These are phyloP conservation scores for Trypanosoma avium DNA, from an alignment of 208 protist species.

Conservation along the genomic window DNA sequence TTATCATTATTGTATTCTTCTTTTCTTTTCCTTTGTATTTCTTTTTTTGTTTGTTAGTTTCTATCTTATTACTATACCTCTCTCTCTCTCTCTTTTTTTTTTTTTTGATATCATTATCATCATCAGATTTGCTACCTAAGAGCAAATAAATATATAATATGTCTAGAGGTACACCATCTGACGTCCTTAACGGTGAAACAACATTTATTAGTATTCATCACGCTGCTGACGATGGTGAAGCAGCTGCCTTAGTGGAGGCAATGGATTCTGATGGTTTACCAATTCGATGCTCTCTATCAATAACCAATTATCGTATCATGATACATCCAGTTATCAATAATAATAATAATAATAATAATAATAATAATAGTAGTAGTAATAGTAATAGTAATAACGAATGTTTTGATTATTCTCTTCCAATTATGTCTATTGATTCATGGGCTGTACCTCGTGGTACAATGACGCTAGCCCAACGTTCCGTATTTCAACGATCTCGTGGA, in stretches of 20 bases:
- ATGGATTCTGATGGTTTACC: slow-evolving; percentile 1
- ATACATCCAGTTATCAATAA: not conserved
- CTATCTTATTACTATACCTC: not conserved
- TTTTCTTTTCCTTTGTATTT: too few species aligned
- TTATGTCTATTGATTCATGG: slow-evolving; percentile 58
- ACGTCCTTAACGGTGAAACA: slow-evolving; percentile 16
- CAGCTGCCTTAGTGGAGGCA: slow-evolving; percentile 12
- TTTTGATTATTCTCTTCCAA: slow-evolving; percentile 38
- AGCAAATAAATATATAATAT: not conserved
- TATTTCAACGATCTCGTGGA: slow-evolving; percentile 18
- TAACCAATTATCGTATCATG: slow-evolving; percentile 27
- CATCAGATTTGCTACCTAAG: not conserved
- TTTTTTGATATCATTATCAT: not conserved
- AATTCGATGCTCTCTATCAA: slow-evolving; percentile 13
- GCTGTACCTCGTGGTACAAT: slow-evolving; percentile 18
- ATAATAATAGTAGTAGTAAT: not conserved
- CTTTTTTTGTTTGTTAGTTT: too few species aligned
- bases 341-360: not conserved
- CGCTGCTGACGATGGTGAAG: slow-evolving; percentile 11
- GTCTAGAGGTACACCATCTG: slow-evolving; percentile 2
- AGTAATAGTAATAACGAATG: slow-evolving; percentile 13
- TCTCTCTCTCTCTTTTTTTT: slow-evolving; percentile 1
- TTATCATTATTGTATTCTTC: too few species aligned
- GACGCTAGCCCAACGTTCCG: slow-evolving; percentile 4
- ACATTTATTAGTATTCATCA: slow-evolving; percentile 13